These are phyloP conservation scores for Corymbia citriodora DNA, from an alignment of 441 rosid genomes.

Conservation along the genomic window DNA sequence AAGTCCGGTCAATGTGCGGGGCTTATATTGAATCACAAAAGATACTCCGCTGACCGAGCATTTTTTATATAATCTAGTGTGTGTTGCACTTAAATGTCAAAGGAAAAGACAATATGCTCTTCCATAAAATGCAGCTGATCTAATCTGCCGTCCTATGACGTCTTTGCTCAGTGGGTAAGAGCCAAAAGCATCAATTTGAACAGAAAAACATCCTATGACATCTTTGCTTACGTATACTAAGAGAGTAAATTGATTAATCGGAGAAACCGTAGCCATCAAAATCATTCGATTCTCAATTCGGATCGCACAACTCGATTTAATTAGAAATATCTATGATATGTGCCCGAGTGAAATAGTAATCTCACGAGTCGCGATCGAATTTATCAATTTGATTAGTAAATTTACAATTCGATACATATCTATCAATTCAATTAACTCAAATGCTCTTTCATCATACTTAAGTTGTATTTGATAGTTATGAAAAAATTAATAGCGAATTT, in stretches of 20 bases:
- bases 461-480: background rate
- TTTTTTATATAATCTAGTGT: background rate
- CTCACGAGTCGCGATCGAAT: background rate
- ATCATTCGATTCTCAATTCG: rapidly evolving
- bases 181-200: background rate
- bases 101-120: background rate
- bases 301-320: rapidly evolving
- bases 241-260: background rate
- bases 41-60: background rate
- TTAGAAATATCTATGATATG: rapidly evolving
- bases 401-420: background rate
- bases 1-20: background rate
- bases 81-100: background rate
- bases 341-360: background rate
- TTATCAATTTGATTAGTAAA: background rate
- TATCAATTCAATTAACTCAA: background rate
- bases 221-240: background rate
- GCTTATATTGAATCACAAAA: background rate
- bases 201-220: background rate
- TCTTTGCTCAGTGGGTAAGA: background rate
- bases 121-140: background rate
- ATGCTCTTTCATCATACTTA: background rate
- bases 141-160: background rate
- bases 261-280: background rate
- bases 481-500: background rate